These are phyloP conservation scores for Shiraia sp. DNA, from an alignment of 2,329 filamentous ascomycete species.

Conservation along the genomic window DNA sequence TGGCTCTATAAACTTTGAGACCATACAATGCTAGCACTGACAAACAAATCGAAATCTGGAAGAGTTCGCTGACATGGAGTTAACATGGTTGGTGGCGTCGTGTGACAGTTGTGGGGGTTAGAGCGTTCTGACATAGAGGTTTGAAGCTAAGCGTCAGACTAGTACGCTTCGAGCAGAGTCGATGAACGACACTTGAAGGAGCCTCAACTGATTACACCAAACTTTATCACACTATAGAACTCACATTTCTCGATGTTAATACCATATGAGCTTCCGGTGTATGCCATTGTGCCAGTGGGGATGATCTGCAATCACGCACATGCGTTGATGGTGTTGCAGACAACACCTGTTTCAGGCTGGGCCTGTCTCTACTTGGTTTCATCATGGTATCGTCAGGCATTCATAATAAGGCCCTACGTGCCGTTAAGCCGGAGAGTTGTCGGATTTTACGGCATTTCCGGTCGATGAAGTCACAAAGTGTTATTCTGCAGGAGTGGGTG, in stretches of 20 bases:
- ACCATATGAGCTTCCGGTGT: no score
- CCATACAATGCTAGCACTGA: conserved; percentile 9
- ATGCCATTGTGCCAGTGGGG: no score
- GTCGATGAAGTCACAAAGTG: not conserved
- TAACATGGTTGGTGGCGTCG: conserved; percentile 13
- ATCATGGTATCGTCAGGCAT: conserved; percentile 18
- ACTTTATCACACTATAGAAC: not conserved
- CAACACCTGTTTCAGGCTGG: conserved; percentile 16
- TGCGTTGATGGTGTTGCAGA: not conserved
- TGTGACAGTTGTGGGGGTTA: conserved; percentile 21
- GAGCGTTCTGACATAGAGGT: conserved; percentile 21
- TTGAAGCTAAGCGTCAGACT: conserved; percentile 17
- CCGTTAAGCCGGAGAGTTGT: not conserved
- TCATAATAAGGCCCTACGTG: conserved; percentile 6
- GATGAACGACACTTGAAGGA: conserved; percentile 13
- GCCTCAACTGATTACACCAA: not conserved
- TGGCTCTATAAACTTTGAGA: conserved; percentile 18
- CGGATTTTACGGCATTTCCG: conserved; percentile 3
- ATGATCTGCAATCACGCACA: not conserved
- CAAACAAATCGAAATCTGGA: conserved; percentile 13
- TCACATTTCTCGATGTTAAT: not conserved
- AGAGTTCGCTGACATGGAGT: conserved; percentile 6
- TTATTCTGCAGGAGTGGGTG: not conserved
- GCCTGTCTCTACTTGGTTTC: conserved; percentile 26
- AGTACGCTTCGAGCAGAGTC: conserved; percentile 7